These are phyloP conservation scores for Neurospora discreta DNA, from an alignment of 495 filamentous ascomycete genomes.

Conservation along the genomic window DNA sequence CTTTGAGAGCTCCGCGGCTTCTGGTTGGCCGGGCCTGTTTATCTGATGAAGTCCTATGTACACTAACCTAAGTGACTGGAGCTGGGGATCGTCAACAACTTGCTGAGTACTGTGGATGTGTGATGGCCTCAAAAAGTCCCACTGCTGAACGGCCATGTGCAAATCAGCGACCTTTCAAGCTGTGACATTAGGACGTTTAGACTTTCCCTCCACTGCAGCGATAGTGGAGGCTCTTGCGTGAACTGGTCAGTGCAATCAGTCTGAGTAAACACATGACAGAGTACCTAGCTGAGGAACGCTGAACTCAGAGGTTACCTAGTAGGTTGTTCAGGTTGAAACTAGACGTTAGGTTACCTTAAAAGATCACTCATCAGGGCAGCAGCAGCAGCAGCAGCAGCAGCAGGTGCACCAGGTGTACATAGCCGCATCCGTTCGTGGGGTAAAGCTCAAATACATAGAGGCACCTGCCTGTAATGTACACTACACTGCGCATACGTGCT, in stretches of 20 bases:
- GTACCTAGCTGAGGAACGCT: not conserved
- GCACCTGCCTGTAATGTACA: not conserved
- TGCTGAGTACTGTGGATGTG: not conserved
- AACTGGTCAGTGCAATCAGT: not conserved
- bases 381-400: not conserved
- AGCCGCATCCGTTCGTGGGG: conserved; percentile 13
- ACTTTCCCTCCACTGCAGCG: not conserved
- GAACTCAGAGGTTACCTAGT: too few relatives aligned
- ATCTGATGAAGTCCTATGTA: not conserved
- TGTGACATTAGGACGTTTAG: not conserved
- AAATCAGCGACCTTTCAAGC: not conserved
- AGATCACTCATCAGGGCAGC: not conserved
- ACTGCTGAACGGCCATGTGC: not conserved
- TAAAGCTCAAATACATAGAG: not conserved
- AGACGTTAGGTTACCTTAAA: not conserved
- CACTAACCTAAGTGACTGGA: not conserved
- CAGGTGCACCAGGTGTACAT: not conserved
- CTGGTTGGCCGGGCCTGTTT: not conserved
- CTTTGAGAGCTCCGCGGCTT: not conserved
- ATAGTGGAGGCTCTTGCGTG: not conserved
- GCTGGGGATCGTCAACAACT: not conserved
- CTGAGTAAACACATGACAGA: not conserved
- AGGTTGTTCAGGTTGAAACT: not conserved
- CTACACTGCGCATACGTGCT: not conserved
- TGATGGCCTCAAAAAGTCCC: not conserved